Base-by-base conservation (phyloP, 169 alveolate species). In the Eimeria praecox region DNA sequence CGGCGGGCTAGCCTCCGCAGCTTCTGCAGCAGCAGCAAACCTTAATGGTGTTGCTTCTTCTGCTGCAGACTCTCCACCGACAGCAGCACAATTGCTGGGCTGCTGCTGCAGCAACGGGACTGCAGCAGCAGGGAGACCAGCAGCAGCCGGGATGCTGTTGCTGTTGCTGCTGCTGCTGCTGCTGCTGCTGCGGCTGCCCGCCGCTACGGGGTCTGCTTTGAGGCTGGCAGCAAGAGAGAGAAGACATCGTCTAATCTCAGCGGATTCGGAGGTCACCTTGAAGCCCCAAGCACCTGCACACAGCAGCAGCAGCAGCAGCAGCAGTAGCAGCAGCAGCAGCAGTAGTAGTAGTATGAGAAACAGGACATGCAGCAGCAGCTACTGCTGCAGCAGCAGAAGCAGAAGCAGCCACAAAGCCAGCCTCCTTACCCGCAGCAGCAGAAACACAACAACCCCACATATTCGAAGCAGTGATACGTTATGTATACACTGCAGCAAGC, bases 261-360 rank as follows among this genome's bases (percentile, higher is more conserved):
- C 92, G 4, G 77, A 40, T 12, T 83, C 92, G 33, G 77, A 59
- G 3, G 52, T 9, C 54, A 56, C 92, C 56, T 56, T 83, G 4
- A 83, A 54, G 75, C 46, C 10, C 92, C 92, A 83, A 14, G 92
- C 92, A 83, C 49, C 92, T 83, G 77, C 49, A 54, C 75, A 54
- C 92, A 83, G 89, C 89, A 78, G 42, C 91, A 52, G 77, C 91
- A 83, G 91, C 66, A 80, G 35, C 89, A 80, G 89, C 66, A 80
- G 88, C 88, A 42, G 64, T 33, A 78, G 88, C n/a, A 78, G 27
- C 88, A 78, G 88, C 88, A 78, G 44, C 80, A 30, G 80, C 80
- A 69, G 44, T n/a, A 64, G 75, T n/a, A 64, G 75, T 4, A 64
- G 33, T 12, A 69, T n/a, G 10, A 69, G 80, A n/a, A 3, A 30